Percentiles rank a stretch among this genome's conserved stretches.
These are phyloP conservation scores for Scutellaria baicalensis DNA, from an alignment of 257 asterid genomes.

Conservation along the genomic window DNA sequence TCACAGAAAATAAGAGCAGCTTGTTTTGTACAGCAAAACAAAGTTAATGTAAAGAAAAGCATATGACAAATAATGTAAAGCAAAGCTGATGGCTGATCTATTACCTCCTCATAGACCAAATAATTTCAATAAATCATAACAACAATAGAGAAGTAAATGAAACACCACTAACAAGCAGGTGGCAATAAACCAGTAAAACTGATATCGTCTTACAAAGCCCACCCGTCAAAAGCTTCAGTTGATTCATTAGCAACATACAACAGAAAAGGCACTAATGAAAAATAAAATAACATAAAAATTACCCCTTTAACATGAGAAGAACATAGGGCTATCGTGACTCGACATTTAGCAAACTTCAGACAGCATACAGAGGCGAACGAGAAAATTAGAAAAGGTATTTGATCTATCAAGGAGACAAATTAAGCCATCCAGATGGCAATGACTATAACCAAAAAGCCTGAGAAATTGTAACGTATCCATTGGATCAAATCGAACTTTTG, in stretches of 20 bases:
- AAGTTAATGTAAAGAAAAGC: not conserved
- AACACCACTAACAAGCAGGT: not conserved
- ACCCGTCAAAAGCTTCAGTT: slow-evolving; percentile 1
- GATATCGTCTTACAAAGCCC: not conserved
- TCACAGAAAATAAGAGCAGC: not conserved
- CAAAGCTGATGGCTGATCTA: not conserved
- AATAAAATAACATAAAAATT: not conserved
- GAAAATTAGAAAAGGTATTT: not conserved
- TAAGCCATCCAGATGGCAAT: not conserved
- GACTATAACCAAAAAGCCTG: not conserved
- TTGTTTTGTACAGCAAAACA: not conserved
- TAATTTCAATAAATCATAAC: not conserved
- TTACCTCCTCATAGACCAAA: not conserved
- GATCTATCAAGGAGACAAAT: not conserved
- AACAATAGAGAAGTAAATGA: not conserved
- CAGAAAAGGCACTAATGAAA: not conserved
- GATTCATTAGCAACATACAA: not conserved
- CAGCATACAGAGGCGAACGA: not conserved
- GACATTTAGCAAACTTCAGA: not conserved
- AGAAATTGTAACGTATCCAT: not conserved
- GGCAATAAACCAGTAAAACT: not conserved
- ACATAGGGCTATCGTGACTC: not conserved
- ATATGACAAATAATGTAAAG: not conserved
- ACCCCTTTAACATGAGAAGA: not conserved
- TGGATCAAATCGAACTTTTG: not conserved